Evolutionary conservation across 192 early-diverging fungal genomes (phyloP).

Genomic region (Entrophospora sp.): DNA sequence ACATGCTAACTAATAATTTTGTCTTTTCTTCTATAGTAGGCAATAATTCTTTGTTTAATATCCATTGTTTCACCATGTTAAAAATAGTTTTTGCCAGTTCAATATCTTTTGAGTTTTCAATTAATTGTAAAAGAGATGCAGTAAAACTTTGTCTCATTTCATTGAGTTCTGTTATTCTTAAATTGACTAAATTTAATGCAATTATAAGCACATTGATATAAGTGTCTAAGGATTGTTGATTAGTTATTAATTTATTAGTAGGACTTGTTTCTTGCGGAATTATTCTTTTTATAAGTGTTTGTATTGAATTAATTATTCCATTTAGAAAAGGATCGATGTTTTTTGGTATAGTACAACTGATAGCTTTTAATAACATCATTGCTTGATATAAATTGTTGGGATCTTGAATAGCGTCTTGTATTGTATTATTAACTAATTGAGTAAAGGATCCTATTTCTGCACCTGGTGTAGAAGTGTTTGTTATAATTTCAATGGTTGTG

Average conservation of each 20-base stretch:
- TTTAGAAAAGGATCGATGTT: conserved; percentile 64
- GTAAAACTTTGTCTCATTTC: conserved; percentile 86
- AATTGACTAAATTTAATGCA: conserved; percentile 42
- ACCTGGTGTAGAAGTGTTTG: neutral
- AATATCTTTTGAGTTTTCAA: conserved; percentile 74
- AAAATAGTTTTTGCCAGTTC: conserved; percentile 68
- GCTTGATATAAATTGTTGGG: conserved; percentile 57
- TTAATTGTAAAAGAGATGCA: conserved; percentile 68
- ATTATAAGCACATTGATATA: conserved; percentile 45
- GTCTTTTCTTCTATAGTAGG: conserved; percentile 97
- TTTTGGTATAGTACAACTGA: conserved; percentile 51
- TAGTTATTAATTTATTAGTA: conserved; percentile 17
- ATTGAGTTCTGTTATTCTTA: conserved; percentile 60
- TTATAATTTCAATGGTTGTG: too few relatives aligned
- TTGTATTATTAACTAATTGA: conserved; percentile 49
- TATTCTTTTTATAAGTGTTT: conserved; percentile 63
- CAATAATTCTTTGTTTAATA: conserved; percentile 76
- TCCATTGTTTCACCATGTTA: conserved; percentile 81
- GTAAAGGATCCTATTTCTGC: conserved; percentile 47
- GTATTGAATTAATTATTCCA: conserved; percentile 72
- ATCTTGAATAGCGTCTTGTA: conserved; percentile 59
- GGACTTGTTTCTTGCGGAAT: conserved; percentile 25
- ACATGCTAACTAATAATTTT: conserved; percentile 84
- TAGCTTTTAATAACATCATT: conserved; percentile 59
- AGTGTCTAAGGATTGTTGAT: conserved; percentile 28